Percentiles rank a stretch among this genome's conserved stretches.
Conservation (phyloP, 2,329 filamentous ascomycete genomes). For the Alternaria dauci region DNA sequence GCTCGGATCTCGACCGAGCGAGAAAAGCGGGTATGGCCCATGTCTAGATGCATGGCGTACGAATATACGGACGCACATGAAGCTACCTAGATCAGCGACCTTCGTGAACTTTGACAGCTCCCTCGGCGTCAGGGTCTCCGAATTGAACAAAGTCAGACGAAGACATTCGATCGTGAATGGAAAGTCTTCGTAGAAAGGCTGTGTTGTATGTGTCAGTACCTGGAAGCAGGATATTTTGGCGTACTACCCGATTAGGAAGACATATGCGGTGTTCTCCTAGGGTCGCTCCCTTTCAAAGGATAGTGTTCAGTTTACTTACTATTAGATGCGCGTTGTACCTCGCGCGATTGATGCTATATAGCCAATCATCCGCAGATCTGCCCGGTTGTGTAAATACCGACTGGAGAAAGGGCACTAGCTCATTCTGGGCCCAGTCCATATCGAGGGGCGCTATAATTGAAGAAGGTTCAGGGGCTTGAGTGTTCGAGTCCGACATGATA, state of each 20-base stretch:
- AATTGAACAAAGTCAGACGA: constrained; percentile 15
- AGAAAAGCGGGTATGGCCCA: constrained; percentile 4
- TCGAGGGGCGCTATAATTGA: background rate
- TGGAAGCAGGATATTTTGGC: background rate
- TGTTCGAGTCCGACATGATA: background rate
- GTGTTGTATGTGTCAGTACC: background rate
- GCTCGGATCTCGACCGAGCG: constrained; percentile 10
- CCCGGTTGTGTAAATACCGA: background rate
- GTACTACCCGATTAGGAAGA: background rate
- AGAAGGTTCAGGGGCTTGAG: background rate
- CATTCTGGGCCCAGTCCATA: constrained; percentile 9
- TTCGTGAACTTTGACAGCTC: constrained; percentile 5
- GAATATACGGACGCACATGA: constrained; percentile 12
- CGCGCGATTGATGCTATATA: background rate
- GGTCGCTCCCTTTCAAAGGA: background rate
- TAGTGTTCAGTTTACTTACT: constrained; percentile 8
- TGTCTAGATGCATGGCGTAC: constrained; percentile 17
- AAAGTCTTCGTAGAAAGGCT: constrained; percentile 20
- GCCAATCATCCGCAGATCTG: background rate
- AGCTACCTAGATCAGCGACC: background rate
- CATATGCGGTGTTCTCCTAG: background rate
- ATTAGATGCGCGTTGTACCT: background rate
- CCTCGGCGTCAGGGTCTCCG: background rate
- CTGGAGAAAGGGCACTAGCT: constrained; percentile 18
- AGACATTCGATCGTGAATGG: constrained; percentile 17